Percentiles rank a stretch among this genome's conserved stretches.
phyloP scores from a whole-genome alignment of 2,329 filamentous ascomycete species.

The Calonectria pauciramosa region DNA sequence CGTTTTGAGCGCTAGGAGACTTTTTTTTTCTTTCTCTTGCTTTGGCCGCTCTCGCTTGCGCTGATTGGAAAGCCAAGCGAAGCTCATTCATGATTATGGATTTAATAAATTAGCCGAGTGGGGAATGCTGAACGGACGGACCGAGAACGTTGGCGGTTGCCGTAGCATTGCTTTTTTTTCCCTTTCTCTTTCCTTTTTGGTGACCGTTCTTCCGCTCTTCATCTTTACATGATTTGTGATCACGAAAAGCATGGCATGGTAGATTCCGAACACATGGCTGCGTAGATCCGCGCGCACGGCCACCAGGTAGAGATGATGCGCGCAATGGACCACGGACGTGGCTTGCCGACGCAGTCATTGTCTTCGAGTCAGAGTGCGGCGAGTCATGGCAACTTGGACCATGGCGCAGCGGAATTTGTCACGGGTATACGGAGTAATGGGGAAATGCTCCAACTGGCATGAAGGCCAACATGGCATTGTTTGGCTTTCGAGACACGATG shows the following conservation, averaged over 20 bases:
- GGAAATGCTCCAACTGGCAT: not conserved
- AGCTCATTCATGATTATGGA: not conserved
- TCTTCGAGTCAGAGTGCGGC: not conserved
- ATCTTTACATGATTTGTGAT: not conserved
- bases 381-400: not conserved
- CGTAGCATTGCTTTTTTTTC: not conserved
- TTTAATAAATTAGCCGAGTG: not conserved
- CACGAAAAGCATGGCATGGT: not conserved
- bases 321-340: not conserved
- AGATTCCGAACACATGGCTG: not conserved
- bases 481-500: not conserved
- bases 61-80: slow-evolving; percentile 5
- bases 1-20: slow-evolving; percentile 7
- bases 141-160: not conserved
- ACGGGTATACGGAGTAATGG: not conserved
- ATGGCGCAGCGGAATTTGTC: not conserved
- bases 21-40: not conserved
- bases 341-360: not conserved
- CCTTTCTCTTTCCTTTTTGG: not conserved
- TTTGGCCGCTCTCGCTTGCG: not conserved
- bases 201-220: too few species aligned
- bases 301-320: not conserved
- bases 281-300: not conserved
- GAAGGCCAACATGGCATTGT: not conserved
- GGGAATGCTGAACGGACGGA: not conserved